Evolutionary conservation across 2,329 filamentous ascomycete genomes (phyloP), one percentile per base, ranked within the genome.

Genomic region (Ophiocordyceps camponoti-leonardi): DNA sequence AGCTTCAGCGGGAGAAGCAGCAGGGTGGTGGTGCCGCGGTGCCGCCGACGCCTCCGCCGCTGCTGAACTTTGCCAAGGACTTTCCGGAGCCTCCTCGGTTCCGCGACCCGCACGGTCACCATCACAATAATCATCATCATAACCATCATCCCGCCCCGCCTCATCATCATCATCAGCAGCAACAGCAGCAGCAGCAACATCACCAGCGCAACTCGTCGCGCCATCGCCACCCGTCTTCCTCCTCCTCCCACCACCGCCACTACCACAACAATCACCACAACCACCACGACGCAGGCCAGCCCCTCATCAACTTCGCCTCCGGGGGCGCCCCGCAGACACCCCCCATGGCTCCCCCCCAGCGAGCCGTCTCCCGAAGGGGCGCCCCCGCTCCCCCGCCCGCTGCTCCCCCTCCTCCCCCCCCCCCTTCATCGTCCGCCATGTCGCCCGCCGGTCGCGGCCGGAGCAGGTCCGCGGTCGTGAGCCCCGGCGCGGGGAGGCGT

Each of bases 81-180:
- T 82, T 80, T 54, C 68, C 72, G 44, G 79, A 83, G 49, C 79
- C 79, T 18, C 69, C 80, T 58, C 70, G 71, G 54, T 61, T 66
- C 45, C 67, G 66, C 42, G 71, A 73, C 43, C 67, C 70, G 16
- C 71, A 70, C 48, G 76, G 75, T 4, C 63, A 62, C 41, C 67
- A 66, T 19, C 59, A 10, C 35, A 28, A 39, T 13, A 16, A 39
- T 8, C 10, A 37, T 14, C 10, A 18, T 14, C 10, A 18, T 13
- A 6, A 18, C n/a, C 35, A 39, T n/a, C 16, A 39, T n/a, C 16
- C 8, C 4, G 4, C 22, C 22, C 22, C 22, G n/a, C n/a, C n/a
- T n/a, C n/a, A n/a, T n/a, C n/a, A n/a, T n/a, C n/a, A n/a, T n/a
- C n/a, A n/a, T n/a, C n/a, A n/a, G n/a, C n/a, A n/a, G n/a, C n/a